Conservation (phyloP, 73 alveolate species). For the Paramecium biaurelia region DNA sequence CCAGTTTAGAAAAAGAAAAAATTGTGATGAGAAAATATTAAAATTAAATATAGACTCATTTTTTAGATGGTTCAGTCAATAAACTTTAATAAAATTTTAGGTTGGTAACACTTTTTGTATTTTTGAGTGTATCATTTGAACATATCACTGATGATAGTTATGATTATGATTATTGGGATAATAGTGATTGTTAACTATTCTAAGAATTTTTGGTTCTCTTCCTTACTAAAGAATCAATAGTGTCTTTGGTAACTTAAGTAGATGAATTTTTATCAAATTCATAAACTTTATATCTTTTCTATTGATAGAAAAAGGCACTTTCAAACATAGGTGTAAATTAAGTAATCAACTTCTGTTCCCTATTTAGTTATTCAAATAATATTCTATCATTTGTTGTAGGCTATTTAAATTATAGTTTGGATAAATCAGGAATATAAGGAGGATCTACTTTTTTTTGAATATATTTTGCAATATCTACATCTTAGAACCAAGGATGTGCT, state of each 20-base stretch:
- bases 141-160: neutral
- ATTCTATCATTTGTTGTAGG: constrained; percentile 23
- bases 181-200: constrained; percentile 11
- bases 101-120: constrained; percentile 20
- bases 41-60: neutral
- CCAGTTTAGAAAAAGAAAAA: neutral
- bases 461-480: neutral
- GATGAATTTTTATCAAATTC: constrained; percentile 16
- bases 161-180: constrained; percentile 10
- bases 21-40: neutral
- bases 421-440: constrained; percentile 55
- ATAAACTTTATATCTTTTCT: neutral
- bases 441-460: constrained; percentile 52
- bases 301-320: neutral
- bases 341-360: neutral
- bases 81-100: constrained; percentile 20
- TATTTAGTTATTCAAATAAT: constrained; percentile 9
- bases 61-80: constrained; percentile 44
- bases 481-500: constrained; percentile 60
- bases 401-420: neutral
- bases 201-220: constrained; percentile 29
- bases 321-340: constrained; percentile 4
- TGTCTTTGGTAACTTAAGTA: constrained; percentile 26
- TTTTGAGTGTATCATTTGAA: neutral
- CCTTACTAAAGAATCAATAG: constrained; percentile 23